phyloP scores from a whole-genome alignment of 257 asterid genomes.

The Scutellaria galericulata region DNA sequence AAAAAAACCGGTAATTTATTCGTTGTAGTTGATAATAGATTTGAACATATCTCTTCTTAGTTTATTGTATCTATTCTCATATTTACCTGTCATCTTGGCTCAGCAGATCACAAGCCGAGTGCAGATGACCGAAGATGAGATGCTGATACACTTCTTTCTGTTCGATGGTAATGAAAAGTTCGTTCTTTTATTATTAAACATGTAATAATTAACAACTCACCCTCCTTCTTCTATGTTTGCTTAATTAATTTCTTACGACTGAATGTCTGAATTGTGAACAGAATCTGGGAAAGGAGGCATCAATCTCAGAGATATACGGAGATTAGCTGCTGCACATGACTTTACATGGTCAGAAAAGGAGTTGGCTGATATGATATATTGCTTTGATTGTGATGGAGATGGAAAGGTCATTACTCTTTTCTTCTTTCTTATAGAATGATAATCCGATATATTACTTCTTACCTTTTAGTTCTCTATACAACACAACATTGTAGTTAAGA shows the following conservation, averaged over 20 bases:
- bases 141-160: conserved; percentile 82
- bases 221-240: background rate
- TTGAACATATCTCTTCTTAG: conserved; percentile 3
- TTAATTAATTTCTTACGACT: conserved; percentile 19
- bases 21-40: conserved; percentile 38
- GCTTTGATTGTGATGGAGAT: conserved; percentile 77
- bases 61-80: conserved; percentile 31
- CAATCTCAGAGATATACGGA: conserved; percentile 61
- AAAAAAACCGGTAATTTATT: conserved; percentile 54
- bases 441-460: background rate
- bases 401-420: conserved; percentile 64
- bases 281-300: conserved; percentile 79
- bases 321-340: conserved; percentile 77
- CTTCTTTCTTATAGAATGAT: background rate
- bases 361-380: conserved; percentile 68
- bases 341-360: conserved; percentile 91
- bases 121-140: conserved; percentile 89
- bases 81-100: conserved; percentile 27
- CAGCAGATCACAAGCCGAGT: conserved; percentile 68
- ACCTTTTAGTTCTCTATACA: background rate
- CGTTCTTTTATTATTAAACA: background rate
- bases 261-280: conserved; percentile 39
- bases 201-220: conserved; percentile 5
- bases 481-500: too few species aligned
- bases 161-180: conserved; percentile 75